These are phyloP conservation scores for Phytopythium chamaehyphon DNA, from an alignment of 352 stramenopile species.

Conservation along the genomic window DNA sequence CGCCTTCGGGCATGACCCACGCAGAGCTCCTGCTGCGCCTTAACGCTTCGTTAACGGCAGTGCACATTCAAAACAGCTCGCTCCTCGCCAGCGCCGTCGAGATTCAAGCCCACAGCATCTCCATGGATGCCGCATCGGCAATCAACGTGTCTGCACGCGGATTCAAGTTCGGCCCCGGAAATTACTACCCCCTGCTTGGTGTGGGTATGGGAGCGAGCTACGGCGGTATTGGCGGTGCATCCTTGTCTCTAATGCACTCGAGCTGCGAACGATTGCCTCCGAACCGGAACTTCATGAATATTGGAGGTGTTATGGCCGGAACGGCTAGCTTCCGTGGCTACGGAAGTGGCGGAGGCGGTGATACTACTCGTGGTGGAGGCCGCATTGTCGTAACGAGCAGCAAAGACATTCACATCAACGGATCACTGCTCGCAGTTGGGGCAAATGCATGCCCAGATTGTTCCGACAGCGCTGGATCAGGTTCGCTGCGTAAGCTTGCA, in stretches of 20 bases:
- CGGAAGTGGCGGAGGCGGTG: conserved; percentile 69
- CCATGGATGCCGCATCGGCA: conserved; percentile 34
- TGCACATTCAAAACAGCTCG: conserved; percentile 46
- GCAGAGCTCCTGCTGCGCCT: conserved; percentile 47
- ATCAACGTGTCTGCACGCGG: conserved; percentile 59
- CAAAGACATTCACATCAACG: conserved; percentile 49
- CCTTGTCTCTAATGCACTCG: conserved; percentile 25
- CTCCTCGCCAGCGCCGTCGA: conserved; percentile 57
- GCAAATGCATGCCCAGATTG: conserved; percentile 42
- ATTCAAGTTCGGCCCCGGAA: conserved; percentile 79
- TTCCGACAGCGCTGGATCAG: conserved; percentile 57
- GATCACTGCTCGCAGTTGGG: conserved; percentile 60
- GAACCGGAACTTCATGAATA: conserved; percentile 61
- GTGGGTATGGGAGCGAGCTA: conserved; percentile 63
- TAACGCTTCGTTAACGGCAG: conserved; percentile 19
- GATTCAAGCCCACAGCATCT: conserved; percentile 38
- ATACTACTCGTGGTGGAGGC: conserved; percentile 56
- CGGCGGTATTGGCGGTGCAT: conserved; percentile 70
- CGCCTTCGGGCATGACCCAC: conserved; percentile 35
- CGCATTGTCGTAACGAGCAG: conserved; percentile 42
- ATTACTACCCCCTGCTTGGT: conserved; percentile 66
- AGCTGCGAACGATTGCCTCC: conserved; percentile 49
- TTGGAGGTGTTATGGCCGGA: conserved; percentile 54
- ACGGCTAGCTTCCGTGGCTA: conserved; percentile 74
- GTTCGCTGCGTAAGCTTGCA: conserved; percentile 13